Evolutionary conservation across 78 protist species (phyloP).

Genomic region (Chrysochromulina tobinii): DNA sequence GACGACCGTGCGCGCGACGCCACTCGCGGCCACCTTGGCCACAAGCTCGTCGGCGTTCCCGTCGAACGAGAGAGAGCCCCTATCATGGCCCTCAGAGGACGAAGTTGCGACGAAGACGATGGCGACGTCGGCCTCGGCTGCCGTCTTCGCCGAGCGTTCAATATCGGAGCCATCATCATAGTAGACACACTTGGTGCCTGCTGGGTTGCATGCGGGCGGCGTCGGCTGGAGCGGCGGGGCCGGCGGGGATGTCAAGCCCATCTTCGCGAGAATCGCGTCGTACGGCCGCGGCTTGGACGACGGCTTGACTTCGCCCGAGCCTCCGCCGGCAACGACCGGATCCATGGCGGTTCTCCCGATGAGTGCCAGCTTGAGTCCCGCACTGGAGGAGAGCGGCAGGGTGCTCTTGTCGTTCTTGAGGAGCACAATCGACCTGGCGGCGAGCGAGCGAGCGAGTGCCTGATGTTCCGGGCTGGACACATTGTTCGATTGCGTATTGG

Average conservation of each 20-base stretch:
- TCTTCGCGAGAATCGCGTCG: neutral
- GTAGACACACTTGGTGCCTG: neutral
- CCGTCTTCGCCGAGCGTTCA: neutral
- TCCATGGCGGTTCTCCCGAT: neutral
- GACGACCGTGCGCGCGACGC: constrained; percentile 39
- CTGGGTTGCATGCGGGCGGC: neutral
- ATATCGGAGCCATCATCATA: neutral
- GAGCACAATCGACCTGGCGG: constrained; percentile 37
- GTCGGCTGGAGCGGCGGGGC: neutral
- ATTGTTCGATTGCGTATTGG: neutral
- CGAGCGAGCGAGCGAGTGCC: constrained; percentile 16
- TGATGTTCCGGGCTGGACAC: neutral
- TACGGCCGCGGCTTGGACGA: neutral
- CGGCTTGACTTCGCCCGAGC: neutral
- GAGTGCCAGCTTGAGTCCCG: neutral
- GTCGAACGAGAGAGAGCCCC: constrained; percentile 24
- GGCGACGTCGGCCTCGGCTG: constrained; percentile 29
- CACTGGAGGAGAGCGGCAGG: neutral
- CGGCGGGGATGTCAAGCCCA: neutral
- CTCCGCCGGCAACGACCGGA: neutral
- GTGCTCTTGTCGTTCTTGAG: constrained; percentile 40
- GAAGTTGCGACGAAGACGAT: constrained; percentile 1
- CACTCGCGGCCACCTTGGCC: neutral
- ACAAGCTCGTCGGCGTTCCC: neutral
- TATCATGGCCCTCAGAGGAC: constrained; percentile 54